phyloP scores from a whole-genome alignment of 176 grass and related monocot species.

The Avena insularis region DNA sequence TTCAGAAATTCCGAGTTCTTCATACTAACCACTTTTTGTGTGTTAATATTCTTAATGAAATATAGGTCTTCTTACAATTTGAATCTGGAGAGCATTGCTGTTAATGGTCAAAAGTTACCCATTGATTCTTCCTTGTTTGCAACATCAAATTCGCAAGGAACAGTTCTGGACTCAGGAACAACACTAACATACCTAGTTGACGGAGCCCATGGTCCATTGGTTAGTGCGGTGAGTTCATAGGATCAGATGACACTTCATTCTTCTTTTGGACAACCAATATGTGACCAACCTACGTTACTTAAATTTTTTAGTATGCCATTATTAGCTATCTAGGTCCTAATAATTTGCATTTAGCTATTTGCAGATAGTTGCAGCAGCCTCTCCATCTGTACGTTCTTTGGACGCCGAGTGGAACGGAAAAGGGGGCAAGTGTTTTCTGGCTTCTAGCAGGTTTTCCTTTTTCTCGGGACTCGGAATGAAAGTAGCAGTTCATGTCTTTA shows the following conservation, averaged over 20 bases:
- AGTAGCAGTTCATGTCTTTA: too few species aligned
- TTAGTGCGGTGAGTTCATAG: constrained; percentile 72
- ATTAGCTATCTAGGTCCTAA: background rate
- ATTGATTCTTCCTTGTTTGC: background rate
- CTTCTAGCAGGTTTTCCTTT: constrained; percentile 73
- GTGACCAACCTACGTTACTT: background rate
- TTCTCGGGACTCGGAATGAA: background rate
- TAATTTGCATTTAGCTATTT: constrained; percentile 7
- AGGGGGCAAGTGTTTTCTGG: constrained; percentile 55
- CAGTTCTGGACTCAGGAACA: background rate
- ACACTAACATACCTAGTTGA: background rate
- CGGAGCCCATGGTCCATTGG: constrained; percentile 74
- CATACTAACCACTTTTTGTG: background rate
- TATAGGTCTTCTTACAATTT: background rate
- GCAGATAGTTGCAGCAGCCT: constrained; percentile 70
- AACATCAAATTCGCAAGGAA: background rate
- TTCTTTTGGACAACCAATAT: background rate
- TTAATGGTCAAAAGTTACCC: background rate
- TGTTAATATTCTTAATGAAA: background rate
- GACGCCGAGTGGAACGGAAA: background rate
- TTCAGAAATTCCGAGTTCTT: background rate
- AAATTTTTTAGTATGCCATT: background rate
- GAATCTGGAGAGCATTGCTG: background rate
- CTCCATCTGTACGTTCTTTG: constrained; percentile 56
- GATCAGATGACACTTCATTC: background rate